These are phyloP conservation scores for Bipolaris sorokiniana DNA, from an alignment of 2,329 filamentous ascomycete genomes.

Conservation along the genomic window DNA sequence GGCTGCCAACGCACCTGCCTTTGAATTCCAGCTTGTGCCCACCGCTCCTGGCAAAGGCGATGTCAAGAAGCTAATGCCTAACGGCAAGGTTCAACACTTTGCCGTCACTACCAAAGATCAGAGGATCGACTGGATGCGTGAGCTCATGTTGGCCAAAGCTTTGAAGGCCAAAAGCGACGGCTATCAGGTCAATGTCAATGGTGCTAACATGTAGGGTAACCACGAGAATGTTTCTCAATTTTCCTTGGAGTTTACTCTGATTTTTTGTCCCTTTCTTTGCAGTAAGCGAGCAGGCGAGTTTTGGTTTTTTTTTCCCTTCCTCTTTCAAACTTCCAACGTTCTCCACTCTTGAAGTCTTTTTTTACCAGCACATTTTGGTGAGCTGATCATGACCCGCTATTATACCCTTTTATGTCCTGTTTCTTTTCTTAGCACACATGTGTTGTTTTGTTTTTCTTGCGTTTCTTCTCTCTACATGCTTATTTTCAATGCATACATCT, in stretches of 20 bases:
- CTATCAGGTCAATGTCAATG: slow-evolving; percentile 82
- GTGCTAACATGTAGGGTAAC: slow-evolving; percentile 48
- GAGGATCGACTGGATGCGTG: slow-evolving; percentile 95
- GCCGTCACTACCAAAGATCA: slow-evolving; percentile 68
- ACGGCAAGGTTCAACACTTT: slow-evolving; percentile 89
- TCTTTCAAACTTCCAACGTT: slow-evolving; percentile 6
- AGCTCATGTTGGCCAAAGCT: slow-evolving; percentile 89
- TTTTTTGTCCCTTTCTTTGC: slow-evolving; percentile 5
- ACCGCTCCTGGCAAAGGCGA: slow-evolving; percentile 59
- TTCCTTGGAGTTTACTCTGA: not conserved
- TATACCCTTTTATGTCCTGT: slow-evolving; percentile 38
- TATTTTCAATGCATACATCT: slow-evolving; percentile 20
- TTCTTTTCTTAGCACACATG: slow-evolving; percentile 7
- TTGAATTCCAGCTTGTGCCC: slow-evolving; percentile 85
- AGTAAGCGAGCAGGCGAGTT: slow-evolving; percentile 30
- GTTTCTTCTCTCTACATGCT: slow-evolving; percentile 3
- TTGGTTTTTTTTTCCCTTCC: slow-evolving; percentile 1
- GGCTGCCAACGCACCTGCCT: slow-evolving; percentile 65
- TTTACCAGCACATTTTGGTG: slow-evolving; percentile 8
- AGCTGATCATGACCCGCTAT: slow-evolving; percentile 31
- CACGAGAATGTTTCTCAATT: not conserved
- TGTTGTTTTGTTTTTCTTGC: slow-evolving; percentile 14
- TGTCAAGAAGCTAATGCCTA: slow-evolving; percentile 44
- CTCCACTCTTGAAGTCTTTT: slow-evolving; percentile 17
- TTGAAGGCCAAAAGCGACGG: slow-evolving; percentile 83